Percentiles rank a stretch among this genome's conserved stretches.
phyloP scores from a whole-genome alignment of 257 asterid species.

The Fraxinus americana region DNA sequence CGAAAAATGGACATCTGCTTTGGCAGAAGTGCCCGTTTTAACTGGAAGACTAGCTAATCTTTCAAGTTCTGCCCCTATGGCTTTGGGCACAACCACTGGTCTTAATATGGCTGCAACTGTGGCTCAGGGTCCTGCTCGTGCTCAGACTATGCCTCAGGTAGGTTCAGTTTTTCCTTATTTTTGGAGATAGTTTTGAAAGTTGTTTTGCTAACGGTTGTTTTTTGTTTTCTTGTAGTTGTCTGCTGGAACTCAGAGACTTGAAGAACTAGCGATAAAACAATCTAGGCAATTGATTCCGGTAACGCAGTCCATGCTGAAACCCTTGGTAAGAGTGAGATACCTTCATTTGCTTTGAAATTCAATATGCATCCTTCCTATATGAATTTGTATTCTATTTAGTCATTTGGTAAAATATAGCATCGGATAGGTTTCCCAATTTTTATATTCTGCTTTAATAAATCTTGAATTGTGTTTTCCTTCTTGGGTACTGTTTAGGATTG shows the following conservation, averaged over 20 bases:
- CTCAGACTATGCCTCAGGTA: conserved; percentile 65
- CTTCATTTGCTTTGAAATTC: conserved; percentile 11
- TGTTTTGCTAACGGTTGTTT: conserved; percentile 24
- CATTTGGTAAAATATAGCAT: not conserved
- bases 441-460: not conserved
- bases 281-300: conserved; percentile 91
- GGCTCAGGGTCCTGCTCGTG: conserved; percentile 68
- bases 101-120: conserved; percentile 87
- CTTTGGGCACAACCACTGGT: conserved; percentile 42
- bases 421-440: not conserved
- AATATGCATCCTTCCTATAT: conserved; percentile 10
- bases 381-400: conserved; percentile 1
- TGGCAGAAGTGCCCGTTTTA: conserved; percentile 63
- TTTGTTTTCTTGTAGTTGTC: conserved; percentile 48
- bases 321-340: conserved; percentile 54
- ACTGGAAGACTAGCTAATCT: conserved; percentile 43
- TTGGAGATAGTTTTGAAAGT: not conserved
- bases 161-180: conserved; percentile 9
- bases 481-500: conserved; percentile 7
- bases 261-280: conserved; percentile 87
- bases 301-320: conserved; percentile 69
- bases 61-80: conserved; percentile 40
- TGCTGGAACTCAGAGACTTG: conserved; percentile 71
- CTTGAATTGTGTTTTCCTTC: conserved; percentile 21
- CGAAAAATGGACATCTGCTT: conserved; percentile 80